These are phyloP conservation scores for Lipomyces yamanashiensis DNA, from an alignment of 805 yeast species.

Conservation along the genomic window DNA sequence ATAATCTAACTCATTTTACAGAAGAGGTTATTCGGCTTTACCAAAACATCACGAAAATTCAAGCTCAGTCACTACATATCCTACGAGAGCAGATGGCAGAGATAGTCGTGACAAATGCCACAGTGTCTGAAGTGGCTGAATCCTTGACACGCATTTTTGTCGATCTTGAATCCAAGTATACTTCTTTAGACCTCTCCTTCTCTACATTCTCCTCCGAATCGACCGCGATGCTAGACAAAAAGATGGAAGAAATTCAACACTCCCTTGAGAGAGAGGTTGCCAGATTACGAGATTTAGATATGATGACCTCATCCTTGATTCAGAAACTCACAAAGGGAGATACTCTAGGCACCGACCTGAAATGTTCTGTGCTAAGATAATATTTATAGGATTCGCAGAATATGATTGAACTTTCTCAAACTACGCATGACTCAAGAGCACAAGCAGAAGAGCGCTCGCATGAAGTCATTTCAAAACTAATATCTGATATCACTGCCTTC, in stretches of 20 bases:
- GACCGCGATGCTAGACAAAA: background rate
- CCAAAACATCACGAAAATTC: conserved; percentile 24
- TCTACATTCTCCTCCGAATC: background rate
- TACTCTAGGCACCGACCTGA: background rate
- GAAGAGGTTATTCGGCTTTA: conserved; percentile 24
- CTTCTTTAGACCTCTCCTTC: background rate
- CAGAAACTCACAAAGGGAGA: background rate
- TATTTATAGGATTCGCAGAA: background rate
- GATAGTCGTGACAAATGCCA: background rate
- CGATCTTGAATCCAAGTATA: background rate
- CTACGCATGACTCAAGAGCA: background rate
- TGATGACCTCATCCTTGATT: background rate
- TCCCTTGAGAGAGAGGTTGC: background rate
- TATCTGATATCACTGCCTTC: background rate
- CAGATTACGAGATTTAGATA: background rate
- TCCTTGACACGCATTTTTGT: conserved; percentile 4
- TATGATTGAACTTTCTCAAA: background rate
- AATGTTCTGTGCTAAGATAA: background rate
- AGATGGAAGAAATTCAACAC: background rate
- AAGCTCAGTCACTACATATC: conserved; percentile 15
- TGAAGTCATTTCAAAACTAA: background rate
- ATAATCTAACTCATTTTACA: background rate
- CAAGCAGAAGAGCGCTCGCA: background rate
- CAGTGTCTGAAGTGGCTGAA: background rate
- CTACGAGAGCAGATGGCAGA: conserved; percentile 13